Evolutionary conservation across 768 basidiomycete species (phyloP), one percentile per base, ranked within the genome.

Genomic region (Xerocomus brunneocitrinus): DNA sequence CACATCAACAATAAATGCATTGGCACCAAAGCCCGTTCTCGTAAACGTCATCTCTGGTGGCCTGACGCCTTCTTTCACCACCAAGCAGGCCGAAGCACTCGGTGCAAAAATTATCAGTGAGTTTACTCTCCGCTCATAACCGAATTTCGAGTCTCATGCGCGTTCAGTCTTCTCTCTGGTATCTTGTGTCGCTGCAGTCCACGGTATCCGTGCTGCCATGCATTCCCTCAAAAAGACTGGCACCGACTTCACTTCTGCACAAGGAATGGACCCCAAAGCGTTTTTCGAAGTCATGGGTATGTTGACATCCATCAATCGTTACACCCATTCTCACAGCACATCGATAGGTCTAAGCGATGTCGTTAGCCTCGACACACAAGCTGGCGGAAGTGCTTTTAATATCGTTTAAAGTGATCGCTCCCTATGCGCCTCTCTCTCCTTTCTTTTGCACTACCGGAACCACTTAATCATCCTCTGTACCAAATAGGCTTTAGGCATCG

Each of bases 21-120:
- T 90, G 28, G 79, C 83, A 5, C 87, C 87, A 5, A 88, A 85
- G 59, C 87, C 87, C 1, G 86, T 87, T 35, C 83, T 89, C 31
- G 85, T 89, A 39, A 89, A 89, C 56, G 87, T 89, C 19, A 88
- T 89, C 56, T 87, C 85, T 6, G 87, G 87, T 38, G 87, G 87
- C 16, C 72, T 89, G 42, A 88, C 87, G 0, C 87, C 87, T 7
- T 82, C 84, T 5, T 88, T 88, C 65, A 89, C 85, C 1, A 77
- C 73, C 51, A 68, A 80, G 47, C 82, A 89, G 63, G 87, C 86
- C 0, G 87, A 88, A 66, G 71, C 70, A 16, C 75, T 79, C 64
- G 87, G 87, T 19, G 86, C 86, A 32, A 89, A 88, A 66, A 82
- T 89, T 47, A 88, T 89, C 67, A 88, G 87, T 87, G 54, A 65